Evolutionary conservation across 2,329 filamentous ascomycete genomes (phyloP).

Genomic region (Laburnicola sp.): DNA sequence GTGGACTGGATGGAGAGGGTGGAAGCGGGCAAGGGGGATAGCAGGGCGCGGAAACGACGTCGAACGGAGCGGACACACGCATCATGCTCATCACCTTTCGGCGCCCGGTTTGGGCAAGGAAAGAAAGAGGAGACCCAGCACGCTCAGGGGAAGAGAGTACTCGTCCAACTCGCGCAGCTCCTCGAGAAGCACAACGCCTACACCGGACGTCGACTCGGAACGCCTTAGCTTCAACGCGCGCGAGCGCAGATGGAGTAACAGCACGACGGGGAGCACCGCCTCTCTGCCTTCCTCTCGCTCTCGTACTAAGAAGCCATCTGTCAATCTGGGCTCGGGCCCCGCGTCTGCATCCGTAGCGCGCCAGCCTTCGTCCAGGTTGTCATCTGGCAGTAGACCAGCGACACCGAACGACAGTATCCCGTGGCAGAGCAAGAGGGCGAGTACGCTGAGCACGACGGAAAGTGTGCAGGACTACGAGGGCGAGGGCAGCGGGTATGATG

Average conservation of each 20-base stretch:
- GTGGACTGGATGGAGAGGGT: constrained; percentile 77
- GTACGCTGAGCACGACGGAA: constrained; percentile 37
- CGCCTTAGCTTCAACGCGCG: constrained; percentile 18
- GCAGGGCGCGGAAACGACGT: constrained; percentile 30
- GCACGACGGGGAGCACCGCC: constrained; percentile 34
- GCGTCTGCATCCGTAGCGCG: constrained; percentile 29
- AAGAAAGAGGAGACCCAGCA: constrained; percentile 36
- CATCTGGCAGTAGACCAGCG: constrained; percentile 21
- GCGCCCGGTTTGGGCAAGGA: constrained; percentile 21
- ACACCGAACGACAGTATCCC: constrained; percentile 33
- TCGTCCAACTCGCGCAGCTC: constrained; percentile 37
- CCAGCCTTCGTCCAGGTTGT: constrained; percentile 21
- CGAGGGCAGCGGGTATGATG: constrained; percentile 13
- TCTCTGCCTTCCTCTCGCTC: constrained; percentile 32
- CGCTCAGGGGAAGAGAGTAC: constrained; percentile 31
- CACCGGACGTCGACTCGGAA: constrained; percentile 32
- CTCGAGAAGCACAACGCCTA: constrained; percentile 39
- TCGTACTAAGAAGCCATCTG: constrained; percentile 15
- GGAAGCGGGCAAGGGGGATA: constrained; percentile 44
- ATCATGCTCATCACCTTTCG: constrained; percentile 17
- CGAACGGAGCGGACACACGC: constrained; percentile 26
- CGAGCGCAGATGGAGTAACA: constrained; percentile 40
- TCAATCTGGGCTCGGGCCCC: constrained; percentile 24
- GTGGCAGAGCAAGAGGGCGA: constrained; percentile 39
- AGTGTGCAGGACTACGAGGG: constrained; percentile 26